Conservation (phyloP, 2,329 filamentous ascomycete species). For the Lachnellula arida region DNA sequence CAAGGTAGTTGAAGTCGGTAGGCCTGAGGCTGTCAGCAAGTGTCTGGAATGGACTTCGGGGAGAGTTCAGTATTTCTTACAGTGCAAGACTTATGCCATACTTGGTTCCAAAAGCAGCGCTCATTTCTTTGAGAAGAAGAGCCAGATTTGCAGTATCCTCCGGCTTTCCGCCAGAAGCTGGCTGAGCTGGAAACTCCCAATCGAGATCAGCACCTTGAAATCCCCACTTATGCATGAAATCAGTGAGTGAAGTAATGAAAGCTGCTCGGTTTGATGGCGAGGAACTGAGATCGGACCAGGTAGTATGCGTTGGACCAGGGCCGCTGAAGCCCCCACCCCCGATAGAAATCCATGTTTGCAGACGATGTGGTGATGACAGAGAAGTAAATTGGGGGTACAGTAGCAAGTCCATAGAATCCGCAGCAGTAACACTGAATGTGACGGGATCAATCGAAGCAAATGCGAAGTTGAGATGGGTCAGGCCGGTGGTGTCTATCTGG, state of each 20-base stretch:
- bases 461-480: conserved; percentile 36
- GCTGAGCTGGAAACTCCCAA: conserved; percentile 41
- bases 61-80: conserved; percentile 15
- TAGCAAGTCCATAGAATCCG: conserved; percentile 12
- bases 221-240: conserved; percentile 34
- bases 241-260: conserved; percentile 35
- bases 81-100: conserved; percentile 41
- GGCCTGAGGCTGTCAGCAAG: conserved; percentile 20
- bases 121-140: conserved; percentile 27
- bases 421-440: conserved; percentile 30
- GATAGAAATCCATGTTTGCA: conserved; percentile 35
- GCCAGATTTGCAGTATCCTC: conserved; percentile 37
- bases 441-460: conserved; percentile 39
- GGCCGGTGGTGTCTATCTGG: conserved; percentile 31
- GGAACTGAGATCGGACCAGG: conserved; percentile 31
- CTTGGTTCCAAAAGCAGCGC: conserved; percentile 30
- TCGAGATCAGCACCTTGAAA: conserved; percentile 43
- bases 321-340: conserved; percentile 36
- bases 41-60: background rate
- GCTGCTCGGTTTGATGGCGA: conserved; percentile 25
- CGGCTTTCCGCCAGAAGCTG: conserved; percentile 33
- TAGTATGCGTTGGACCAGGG: conserved; percentile 25
- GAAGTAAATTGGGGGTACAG: conserved; percentile 27
- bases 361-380: conserved; percentile 30
- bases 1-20: conserved; percentile 30